phyloP scores from a whole-genome alignment of 2,329 filamentous ascomycete species.

The Myriosclerotinia scirpicola region DNA sequence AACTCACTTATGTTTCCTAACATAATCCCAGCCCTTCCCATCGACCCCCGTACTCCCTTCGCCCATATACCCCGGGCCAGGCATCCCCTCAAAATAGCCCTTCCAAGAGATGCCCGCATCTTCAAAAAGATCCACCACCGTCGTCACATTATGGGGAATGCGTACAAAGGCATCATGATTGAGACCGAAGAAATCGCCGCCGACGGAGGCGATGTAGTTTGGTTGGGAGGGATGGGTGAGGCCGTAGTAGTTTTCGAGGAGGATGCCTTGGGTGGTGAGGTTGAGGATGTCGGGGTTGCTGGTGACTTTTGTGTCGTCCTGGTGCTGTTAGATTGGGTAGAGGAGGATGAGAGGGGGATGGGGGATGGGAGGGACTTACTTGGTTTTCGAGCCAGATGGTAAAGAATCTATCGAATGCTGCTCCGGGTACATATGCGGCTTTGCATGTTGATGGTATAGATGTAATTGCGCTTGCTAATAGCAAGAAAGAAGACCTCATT shows the following conservation, averaged over 20 bases:
- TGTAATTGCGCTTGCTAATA: background rate
- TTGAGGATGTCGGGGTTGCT: conserved; percentile 45
- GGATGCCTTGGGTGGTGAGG: conserved; percentile 47
- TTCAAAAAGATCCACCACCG: conserved; percentile 49
- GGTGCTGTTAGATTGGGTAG: too few species aligned
- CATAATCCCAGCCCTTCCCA: conserved; percentile 42
- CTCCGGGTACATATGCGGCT: conserved; percentile 44
- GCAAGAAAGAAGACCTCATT: conserved; percentile 9
- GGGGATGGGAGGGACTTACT: conserved; percentile 24
- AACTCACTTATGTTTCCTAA: conserved; percentile 40
- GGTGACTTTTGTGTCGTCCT: conserved; percentile 49
- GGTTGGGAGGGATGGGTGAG: conserved; percentile 50
- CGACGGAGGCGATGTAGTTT: conserved; percentile 50
- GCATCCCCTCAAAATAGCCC: conserved; percentile 49
- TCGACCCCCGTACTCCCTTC: conserved; percentile 42
- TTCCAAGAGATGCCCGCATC: conserved; percentile 45
- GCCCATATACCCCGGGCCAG: conserved; percentile 50
- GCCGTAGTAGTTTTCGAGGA: conserved; percentile 48
- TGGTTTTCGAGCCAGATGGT: conserved; percentile 66
- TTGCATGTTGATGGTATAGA: background rate
- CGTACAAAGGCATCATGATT: conserved; percentile 48
- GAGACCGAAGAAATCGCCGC: conserved; percentile 50
- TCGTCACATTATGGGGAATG: conserved; percentile 49
- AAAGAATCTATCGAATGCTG: conserved; percentile 59
- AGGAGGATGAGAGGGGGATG: background rate